Conservation (phyloP, 2,329 filamentous ascomycete genomes). For the Fusarium pseudonygamai region DNA sequence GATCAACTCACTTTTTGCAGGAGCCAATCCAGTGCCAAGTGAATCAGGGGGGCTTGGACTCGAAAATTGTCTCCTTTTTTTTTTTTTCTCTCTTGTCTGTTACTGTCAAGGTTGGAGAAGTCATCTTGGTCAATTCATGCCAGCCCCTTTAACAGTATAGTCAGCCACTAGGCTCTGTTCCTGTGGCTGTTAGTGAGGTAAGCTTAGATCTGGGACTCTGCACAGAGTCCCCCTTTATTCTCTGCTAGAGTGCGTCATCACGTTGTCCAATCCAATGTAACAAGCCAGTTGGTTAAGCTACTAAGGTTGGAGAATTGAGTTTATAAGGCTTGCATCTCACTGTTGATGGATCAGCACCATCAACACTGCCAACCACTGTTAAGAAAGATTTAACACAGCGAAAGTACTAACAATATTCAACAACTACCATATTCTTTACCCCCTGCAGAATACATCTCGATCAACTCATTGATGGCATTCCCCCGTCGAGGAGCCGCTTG, state of each 20-base stretch:
- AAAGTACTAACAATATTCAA: not conserved
- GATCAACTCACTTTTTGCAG: not conserved
- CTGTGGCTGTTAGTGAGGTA: not conserved
- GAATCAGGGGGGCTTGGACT: constrained; percentile 20
- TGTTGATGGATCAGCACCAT: not conserved
- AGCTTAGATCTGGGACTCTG: constrained; percentile 4
- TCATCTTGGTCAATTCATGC: not conserved
- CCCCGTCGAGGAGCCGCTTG: constrained; percentile 18
- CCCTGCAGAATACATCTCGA: constrained; percentile 28
- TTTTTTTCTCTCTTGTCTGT: not conserved
- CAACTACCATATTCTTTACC: not conserved
- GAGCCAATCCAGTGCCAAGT: constrained; percentile 19
- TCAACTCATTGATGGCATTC: constrained; percentile 21
- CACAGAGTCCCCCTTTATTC: not conserved
- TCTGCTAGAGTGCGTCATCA: not conserved
- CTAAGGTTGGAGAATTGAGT: not conserved
- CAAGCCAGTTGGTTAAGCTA: not conserved
- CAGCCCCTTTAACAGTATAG: constrained; percentile 3
- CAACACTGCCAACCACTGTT: not conserved
- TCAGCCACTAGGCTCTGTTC: constrained; percentile 10
- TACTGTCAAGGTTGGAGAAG: not conserved
- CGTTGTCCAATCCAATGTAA: not conserved
- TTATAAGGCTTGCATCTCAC: not conserved
- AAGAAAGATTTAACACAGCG: not conserved
- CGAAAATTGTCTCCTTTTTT: not conserved